These are phyloP conservation scores for Hypomontagnella monticulosa DNA, from an alignment of 495 filamentous ascomycete genomes.

Conservation along the genomic window DNA sequence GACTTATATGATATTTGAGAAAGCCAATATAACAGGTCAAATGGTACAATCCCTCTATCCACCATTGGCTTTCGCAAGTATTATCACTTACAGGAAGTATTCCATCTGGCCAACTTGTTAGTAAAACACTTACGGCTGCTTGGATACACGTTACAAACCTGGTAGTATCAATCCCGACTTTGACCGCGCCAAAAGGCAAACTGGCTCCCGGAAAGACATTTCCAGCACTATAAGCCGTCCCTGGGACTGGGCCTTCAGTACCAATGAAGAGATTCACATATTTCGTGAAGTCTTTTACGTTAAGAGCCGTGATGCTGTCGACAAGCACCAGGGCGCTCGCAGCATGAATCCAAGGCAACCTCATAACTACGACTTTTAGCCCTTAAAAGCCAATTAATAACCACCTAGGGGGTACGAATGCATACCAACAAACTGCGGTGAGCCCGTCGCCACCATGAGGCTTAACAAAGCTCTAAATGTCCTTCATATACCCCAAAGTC, in stretches of 20 bases:
- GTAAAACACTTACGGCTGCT: constrained; percentile 33
- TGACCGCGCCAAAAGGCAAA: constrained; percentile 73
- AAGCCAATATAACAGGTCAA: too few species aligned
- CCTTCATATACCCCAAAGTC: constrained; percentile 4
- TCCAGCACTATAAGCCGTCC: constrained; percentile 53
- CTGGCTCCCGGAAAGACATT: constrained; percentile 74
- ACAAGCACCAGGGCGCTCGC: constrained; percentile 3
- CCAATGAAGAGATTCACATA: constrained; percentile 44
- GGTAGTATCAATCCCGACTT: constrained; percentile 69
- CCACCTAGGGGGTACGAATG: too few species aligned
- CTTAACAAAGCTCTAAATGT: constrained; percentile 4
- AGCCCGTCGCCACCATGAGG: constrained; percentile 1
- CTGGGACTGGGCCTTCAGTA: constrained; percentile 22
- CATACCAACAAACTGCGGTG: not conserved
- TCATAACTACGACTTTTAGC: constrained; percentile 12
- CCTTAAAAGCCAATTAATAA: not conserved
- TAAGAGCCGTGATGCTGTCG: not conserved
- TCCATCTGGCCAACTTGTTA: constrained; percentile 48
- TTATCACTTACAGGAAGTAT: constrained; percentile 30
- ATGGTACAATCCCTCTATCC: too few species aligned
- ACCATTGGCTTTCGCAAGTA: not conserved
- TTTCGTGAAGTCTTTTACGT: constrained; percentile 23
- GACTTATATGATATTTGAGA: not conserved
- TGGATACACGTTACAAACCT: constrained; percentile 5
- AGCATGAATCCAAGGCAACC: not conserved